phyloP scores from a whole-genome alignment of 345 rosid genomes.

The Physaria fendleri region DNA sequence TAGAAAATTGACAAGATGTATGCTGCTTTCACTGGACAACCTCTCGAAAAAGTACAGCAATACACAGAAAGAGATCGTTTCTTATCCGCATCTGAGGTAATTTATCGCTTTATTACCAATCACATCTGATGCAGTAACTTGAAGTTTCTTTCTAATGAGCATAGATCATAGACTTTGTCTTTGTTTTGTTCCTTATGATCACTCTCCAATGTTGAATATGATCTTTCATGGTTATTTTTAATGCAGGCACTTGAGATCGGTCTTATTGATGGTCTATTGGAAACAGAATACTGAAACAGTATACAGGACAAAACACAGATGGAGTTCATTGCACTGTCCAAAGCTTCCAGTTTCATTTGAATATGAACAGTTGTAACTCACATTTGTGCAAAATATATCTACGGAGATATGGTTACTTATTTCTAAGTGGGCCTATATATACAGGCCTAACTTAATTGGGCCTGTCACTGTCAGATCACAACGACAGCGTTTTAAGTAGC shows the following conservation, averaged over 20 bases:
- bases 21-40: constrained; percentile 78
- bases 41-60: constrained; percentile 74
- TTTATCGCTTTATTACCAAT: not conserved
- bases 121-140: not conserved
- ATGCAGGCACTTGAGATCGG: constrained; percentile 87
- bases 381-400: constrained; percentile 22
- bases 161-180: not conserved
- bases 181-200: not conserved
- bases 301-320: not conserved
- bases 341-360: constrained; percentile 9
- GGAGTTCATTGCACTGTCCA: constrained; percentile 6
- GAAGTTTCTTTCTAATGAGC: not conserved
- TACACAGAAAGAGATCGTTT: constrained; percentile 83
- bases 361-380: constrained; percentile 20
- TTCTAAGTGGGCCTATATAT: no score
- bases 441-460: no score
- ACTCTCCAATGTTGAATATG: not conserved
- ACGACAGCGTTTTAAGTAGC: no score
- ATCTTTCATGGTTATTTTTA: not conserved
- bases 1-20: constrained; percentile 93
- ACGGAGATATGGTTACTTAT: no score
- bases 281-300: constrained; percentile 57
- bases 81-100: constrained; percentile 82
- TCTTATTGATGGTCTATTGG: constrained; percentile 69
- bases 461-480: no score